Evolutionary conservation across 768 basidiomycete genomes (phyloP).

Genomic region (Filobasidium wieringae): DNA sequence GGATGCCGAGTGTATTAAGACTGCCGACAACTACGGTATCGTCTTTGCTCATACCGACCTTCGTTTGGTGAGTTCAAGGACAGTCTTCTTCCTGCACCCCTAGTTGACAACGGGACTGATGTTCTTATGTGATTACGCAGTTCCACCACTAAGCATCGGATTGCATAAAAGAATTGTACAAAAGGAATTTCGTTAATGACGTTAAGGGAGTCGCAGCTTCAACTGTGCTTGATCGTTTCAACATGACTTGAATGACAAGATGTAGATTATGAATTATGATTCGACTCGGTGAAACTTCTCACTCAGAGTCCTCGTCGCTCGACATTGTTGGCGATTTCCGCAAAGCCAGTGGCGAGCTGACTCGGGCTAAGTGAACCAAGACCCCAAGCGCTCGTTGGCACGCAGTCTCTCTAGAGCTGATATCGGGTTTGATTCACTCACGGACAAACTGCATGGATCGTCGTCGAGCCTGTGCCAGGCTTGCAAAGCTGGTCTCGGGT

Average conservation of each 20-base stretch:
- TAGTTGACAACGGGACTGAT: not conserved
- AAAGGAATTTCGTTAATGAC: not conserved
- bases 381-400: not conserved
- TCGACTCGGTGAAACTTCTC: not conserved
- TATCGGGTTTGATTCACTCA: slow-evolving; percentile 19
- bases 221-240: not conserved
- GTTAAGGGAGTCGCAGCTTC: not conserved
- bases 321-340: too few species aligned
- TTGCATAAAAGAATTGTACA: not conserved
- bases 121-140: not conserved
- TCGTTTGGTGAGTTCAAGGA: slow-evolving; percentile 66
- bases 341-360: too few species aligned
- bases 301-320: not conserved
- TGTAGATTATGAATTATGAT: not conserved
- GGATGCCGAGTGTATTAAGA: slow-evolving; percentile 92
- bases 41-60: slow-evolving; percentile 82
- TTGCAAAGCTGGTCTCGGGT: slow-evolving; percentile 10
- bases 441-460: slow-evolving; percentile 32
- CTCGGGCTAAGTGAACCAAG: too few species aligned
- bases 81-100: not conserved
- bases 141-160: slow-evolving; percentile 18
- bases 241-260: not conserved
- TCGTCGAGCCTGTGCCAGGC: slow-evolving; percentile 21
- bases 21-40: slow-evolving; percentile 82
- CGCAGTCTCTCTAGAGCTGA: not conserved